These are phyloP conservation scores for Pseudogymnoascus sp. DNA, from an alignment of 2,329 filamentous ascomycete genomes.

Conservation along the genomic window DNA sequence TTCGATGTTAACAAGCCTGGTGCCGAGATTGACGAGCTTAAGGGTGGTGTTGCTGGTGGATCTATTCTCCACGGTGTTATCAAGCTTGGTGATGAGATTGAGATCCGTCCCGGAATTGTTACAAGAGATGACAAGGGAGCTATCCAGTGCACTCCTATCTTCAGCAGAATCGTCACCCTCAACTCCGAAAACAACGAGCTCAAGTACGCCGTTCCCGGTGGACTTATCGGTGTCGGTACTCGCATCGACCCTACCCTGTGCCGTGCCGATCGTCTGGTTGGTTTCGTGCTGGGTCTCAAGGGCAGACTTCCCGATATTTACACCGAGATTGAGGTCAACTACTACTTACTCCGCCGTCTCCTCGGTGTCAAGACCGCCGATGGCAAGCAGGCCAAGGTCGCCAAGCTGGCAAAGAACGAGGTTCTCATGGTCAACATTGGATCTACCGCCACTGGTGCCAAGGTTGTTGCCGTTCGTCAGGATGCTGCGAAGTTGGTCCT, in stretches of 20 bases:
- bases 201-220: slow-evolving; percentile 95
- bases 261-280: slow-evolving; percentile 96
- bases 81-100: slow-evolving; percentile 95
- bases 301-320: slow-evolving; percentile 94
- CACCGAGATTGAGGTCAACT: slow-evolving; percentile 97
- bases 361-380: slow-evolving; percentile 96
- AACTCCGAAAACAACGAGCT: slow-evolving; percentile 98
- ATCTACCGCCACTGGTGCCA: slow-evolving; percentile 92
- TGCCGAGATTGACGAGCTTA: slow-evolving; percentile 95
- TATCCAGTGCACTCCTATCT: slow-evolving; percentile 95
- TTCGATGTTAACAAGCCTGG: slow-evolving; percentile 99
- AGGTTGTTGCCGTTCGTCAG: slow-evolving; percentile 93
- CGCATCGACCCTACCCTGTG: slow-evolving; percentile 96
- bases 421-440: slow-evolving; percentile 99
- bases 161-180: slow-evolving; percentile 86
- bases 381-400: slow-evolving; percentile 98
- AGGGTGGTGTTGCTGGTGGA: slow-evolving; percentile 97
- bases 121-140: slow-evolving; percentile 88
- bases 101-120: slow-evolving; percentile 97
- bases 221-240: slow-evolving; percentile 96
- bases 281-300: slow-evolving; percentile 92
- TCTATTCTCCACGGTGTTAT: slow-evolving; percentile 93
- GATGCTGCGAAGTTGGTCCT: slow-evolving; percentile 93
- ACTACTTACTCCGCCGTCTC: slow-evolving; percentile 90
- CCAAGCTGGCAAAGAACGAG: slow-evolving; percentile 96